A percentile compares a stretch with the other conserved stretches of the same genome.
phyloP scores from a whole-genome alignment of 306 rosid species.

The Astragalus membranaceus region DNA sequence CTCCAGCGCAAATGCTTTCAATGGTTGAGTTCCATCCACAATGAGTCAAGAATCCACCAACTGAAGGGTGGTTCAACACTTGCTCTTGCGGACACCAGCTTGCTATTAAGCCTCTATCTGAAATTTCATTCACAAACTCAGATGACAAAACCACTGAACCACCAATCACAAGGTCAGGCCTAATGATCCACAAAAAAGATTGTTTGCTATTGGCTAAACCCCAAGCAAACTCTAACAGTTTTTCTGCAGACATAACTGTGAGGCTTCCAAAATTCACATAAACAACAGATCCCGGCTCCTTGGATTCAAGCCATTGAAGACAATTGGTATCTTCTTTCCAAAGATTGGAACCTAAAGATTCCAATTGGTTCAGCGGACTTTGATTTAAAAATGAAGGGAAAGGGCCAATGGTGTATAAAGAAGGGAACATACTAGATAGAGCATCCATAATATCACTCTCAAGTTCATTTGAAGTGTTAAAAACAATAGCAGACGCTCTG shows the following conservation, averaged over 20 bases:
- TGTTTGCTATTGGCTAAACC: constrained; percentile 4
- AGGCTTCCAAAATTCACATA: constrained; percentile 3
- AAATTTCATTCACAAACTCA: neutral
- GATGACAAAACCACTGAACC: neutral
- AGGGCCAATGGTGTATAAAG: neutral
- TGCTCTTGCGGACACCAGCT: constrained; percentile 29
- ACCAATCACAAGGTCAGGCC: constrained; percentile 2
- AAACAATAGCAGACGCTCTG: neutral
- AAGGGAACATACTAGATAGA: neutral
- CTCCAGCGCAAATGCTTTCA: constrained; percentile 20
- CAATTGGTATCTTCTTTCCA: neutral
- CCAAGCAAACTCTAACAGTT: neutral
- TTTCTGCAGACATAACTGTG: neutral
- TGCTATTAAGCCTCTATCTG: neutral
- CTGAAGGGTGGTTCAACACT: constrained; percentile 20
- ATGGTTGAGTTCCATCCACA: constrained; percentile 35
- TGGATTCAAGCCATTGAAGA: constrained; percentile 5
- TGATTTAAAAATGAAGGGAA: neutral
- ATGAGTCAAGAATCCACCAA: constrained; percentile 26
- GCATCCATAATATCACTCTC: constrained; percentile 5
- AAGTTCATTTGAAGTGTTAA: constrained; percentile 4
- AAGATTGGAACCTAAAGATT: neutral
- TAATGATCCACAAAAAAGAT: neutral
- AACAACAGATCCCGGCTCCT: neutral
- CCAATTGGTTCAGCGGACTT: neutral